These are phyloP conservation scores for Chrysoporthe deuterocubensis DNA, from an alignment of 2,329 filamentous ascomycete species.

Conservation along the genomic window DNA sequence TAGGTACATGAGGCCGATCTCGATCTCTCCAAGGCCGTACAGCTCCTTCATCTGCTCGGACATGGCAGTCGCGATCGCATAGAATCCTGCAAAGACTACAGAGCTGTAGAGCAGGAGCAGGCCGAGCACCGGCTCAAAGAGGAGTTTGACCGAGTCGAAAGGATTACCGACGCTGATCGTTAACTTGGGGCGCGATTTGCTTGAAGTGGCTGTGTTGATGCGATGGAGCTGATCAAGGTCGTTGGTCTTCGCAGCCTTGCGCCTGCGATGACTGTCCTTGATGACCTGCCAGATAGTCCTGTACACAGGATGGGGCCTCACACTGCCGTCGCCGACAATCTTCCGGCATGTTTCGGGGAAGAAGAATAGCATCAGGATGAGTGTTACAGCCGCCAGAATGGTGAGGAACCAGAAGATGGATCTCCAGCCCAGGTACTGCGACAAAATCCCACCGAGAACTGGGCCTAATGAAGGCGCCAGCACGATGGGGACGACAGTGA, in stretches of 20 bases:
- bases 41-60: slow-evolving; percentile 49
- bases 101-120: slow-evolving; percentile 50
- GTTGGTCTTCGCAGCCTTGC: slow-evolving; percentile 18
- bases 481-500: slow-evolving; percentile 52
- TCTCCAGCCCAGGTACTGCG: slow-evolving; percentile 53
- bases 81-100: slow-evolving; percentile 55
- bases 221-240: slow-evolving; percentile 20
- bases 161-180: slow-evolving; percentile 80
- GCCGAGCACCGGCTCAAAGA: slow-evolving; percentile 79
- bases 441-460: slow-evolving; percentile 54
- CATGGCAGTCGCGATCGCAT: slow-evolving; percentile 50
- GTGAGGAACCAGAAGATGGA: slow-evolving; percentile 58
- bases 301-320: slow-evolving; percentile 39
- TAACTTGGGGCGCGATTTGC: slow-evolving; percentile 17
- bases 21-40: slow-evolving; percentile 63
- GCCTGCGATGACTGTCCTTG: slow-evolving; percentile 26
- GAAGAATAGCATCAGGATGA: slow-evolving; percentile 44
- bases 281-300: slow-evolving; percentile 35
- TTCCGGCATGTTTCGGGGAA: slow-evolving; percentile 50
- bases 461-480: slow-evolving; percentile 48
- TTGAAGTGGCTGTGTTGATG: slow-evolving; percentile 15
- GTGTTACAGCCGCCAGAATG: slow-evolving; percentile 41
- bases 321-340: slow-evolving; percentile 50
- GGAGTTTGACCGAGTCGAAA: slow-evolving; percentile 78
- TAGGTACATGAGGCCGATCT: slow-evolving; percentile 58